These are phyloP conservation scores for Cercospora janseana DNA, from an alignment of 2,329 filamentous ascomycete species.

Conservation along the genomic window DNA sequence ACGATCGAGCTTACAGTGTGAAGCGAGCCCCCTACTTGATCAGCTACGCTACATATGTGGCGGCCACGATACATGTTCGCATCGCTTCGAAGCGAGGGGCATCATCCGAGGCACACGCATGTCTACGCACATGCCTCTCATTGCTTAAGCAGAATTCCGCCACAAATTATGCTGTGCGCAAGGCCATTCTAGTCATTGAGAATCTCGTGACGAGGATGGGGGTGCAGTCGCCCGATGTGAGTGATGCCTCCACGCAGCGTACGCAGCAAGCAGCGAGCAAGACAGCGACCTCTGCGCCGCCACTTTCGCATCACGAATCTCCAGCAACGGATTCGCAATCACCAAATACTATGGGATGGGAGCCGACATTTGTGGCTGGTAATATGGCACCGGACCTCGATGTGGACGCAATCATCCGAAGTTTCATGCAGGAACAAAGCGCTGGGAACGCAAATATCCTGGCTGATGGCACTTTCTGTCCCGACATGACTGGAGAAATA, in stretches of 20 bases:
- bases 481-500: slow-evolving; percentile 12
- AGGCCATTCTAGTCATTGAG: slow-evolving; percentile 48
- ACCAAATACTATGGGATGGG: slow-evolving; percentile 7
- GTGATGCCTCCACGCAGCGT: background rate
- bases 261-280: background rate
- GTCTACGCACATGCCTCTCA: slow-evolving; percentile 47
- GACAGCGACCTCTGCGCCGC: background rate
- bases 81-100: slow-evolving; percentile 49
- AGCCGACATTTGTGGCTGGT: slow-evolving; percentile 25
- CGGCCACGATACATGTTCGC: slow-evolving; percentile 53
- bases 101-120: slow-evolving; percentile 43
- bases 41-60: slow-evolving; percentile 57
- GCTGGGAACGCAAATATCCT: background rate
- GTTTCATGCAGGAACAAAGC: slow-evolving; percentile 35
- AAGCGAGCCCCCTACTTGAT: slow-evolving; percentile 53
- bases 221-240: slow-evolving; percentile 28
- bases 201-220: slow-evolving; percentile 49
- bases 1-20: slow-evolving; percentile 49
- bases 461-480: background rate
- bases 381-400: slow-evolving; percentile 39
- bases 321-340: background rate
- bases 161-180: slow-evolving; percentile 51
- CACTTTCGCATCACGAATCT: background rate
- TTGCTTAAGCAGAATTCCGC: slow-evolving; percentile 52
- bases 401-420: slow-evolving; percentile 46